Evolutionary conservation across 2,329 filamentous ascomycete species (phyloP).

Genomic region (Colletotrichum ledebouriae): DNA sequence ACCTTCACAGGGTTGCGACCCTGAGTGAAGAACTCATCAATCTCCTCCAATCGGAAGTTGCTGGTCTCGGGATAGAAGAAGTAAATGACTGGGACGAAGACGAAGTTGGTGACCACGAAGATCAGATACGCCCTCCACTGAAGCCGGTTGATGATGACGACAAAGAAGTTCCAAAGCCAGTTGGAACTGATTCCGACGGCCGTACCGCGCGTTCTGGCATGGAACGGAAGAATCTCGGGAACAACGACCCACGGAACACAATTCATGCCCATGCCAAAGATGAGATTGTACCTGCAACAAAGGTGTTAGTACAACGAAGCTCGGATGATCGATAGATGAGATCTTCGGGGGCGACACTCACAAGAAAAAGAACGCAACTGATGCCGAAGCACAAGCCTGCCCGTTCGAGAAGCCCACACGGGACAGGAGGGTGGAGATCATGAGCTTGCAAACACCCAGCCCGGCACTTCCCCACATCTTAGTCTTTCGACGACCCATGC

Average conservation of each 20-base stretch:
- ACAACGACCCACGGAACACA: conserved; percentile 55
- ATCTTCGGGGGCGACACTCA: conserved; percentile 38
- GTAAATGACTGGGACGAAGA: conserved; percentile 58
- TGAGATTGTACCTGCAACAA: conserved; percentile 48
- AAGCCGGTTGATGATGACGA: conserved; percentile 60
- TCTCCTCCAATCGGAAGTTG: conserved; percentile 63
- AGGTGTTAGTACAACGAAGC: not conserved
- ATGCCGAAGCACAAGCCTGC: conserved; percentile 44
- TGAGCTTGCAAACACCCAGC: conserved; percentile 53
- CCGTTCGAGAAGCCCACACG: conserved; percentile 38
- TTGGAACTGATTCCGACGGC: conserved; percentile 52
- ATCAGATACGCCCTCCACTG: conserved; percentile 66
- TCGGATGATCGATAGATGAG: fast-evolving
- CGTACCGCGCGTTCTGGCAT: conserved; percentile 50
- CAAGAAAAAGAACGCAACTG: conserved; percentile 55
- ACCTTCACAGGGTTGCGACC: conserved; percentile 43
- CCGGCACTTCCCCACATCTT: conserved; percentile 58
- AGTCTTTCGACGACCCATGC: conserved; percentile 55
- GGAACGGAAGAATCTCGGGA: conserved; percentile 53
- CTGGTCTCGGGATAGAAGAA: conserved; percentile 67
- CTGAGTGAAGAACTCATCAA: conserved; percentile 60
- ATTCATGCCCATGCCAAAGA: conserved; percentile 47
- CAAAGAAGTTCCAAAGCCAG: conserved; percentile 54
- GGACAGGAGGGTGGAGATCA: conserved; percentile 53
- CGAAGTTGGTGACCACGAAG: conserved; percentile 63